phyloP scores from a whole-genome alignment of 1,284 basidiomycete genomes.

The Pseudozyma sp. region DNA sequence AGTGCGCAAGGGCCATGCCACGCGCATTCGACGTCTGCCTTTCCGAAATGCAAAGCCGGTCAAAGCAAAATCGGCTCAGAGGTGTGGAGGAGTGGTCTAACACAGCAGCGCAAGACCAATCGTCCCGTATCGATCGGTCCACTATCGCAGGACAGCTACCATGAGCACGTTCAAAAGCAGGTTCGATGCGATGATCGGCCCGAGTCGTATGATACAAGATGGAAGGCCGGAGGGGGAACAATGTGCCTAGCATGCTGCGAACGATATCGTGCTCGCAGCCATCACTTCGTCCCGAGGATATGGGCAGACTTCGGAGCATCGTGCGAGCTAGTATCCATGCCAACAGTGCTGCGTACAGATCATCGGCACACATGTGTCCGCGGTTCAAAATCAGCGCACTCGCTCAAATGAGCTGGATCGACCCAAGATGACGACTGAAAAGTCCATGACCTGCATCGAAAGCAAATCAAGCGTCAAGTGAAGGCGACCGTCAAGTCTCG shows the following conservation, averaged over 20 bases:
- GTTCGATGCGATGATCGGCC: no score
- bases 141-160: no score
- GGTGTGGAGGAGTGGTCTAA: background rate
- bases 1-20: slow-evolving; percentile 6
- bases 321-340: slow-evolving; percentile 17
- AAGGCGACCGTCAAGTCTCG: background rate
- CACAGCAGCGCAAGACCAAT: background rate
- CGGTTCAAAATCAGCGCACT: slow-evolving; percentile 44
- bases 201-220: no score
- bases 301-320: background rate
- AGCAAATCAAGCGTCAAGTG: background rate
- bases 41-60: slow-evolving; percentile 8
- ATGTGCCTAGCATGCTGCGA: no score
- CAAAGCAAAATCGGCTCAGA: no score
- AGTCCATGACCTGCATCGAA: slow-evolving; percentile 59
- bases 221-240: no score
- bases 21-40: background rate
- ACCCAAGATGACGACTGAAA: slow-evolving; percentile 64
- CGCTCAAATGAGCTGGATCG: slow-evolving; percentile 66
- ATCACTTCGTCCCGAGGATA: no score
- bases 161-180: no score
- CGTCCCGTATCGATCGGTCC: no score
- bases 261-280: no score
- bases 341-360: no score
- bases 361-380: no score